Base-by-base conservation (phyloP, 225 moss, liverwort and hornwort species). In the Polytrichum formosum region DNA sequence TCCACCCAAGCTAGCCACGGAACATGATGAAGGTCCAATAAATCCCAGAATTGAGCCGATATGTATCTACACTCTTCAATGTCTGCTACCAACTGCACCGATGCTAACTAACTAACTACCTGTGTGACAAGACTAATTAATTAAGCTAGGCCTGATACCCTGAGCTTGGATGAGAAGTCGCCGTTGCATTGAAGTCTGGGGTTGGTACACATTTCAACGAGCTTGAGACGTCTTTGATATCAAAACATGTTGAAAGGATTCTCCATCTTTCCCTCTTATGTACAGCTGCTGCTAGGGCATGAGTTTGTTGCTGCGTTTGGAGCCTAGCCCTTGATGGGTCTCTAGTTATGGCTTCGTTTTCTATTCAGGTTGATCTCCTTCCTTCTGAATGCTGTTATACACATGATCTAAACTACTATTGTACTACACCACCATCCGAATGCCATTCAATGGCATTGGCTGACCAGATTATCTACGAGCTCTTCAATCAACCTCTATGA, bases 61-160 rank as follows among this genome's bases (percentile, higher is more conserved):
- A 69, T 75, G 72, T 75, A 69, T 75, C 75, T 75, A 69, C 80
- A 75, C 80, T 80, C 80, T 68, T 72, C 64, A 75, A 60, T 75
- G 59, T 67, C 71, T 72, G 71, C 35, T 65, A 65, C 28, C 53
- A 16, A 63, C 54, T 60, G 56, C 70, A 74, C 70, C 74, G 71
- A 63, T 54, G 62, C 22, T 66, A 67, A 74, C 78, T 69, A 56
- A 30, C 35, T 35, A 70, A 69, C 67, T 35, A 54, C 21, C 46
- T 46, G 46, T 46, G 46, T 46, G 46, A 46, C 46, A 4, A 46
- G 13, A 46, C 46, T 46, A 46, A 46, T 10, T 67, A 69, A 64
- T 46, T 67, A 69, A 64, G 59, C 56, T 66, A 72, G 65, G 65
- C 63, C 70, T 53, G 22, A 63, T 55, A 23, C 31, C 31, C 66